Evolutionary conservation across 768 basidiomycete genomes (phyloP).

Genomic region (Russula emetica): DNA sequence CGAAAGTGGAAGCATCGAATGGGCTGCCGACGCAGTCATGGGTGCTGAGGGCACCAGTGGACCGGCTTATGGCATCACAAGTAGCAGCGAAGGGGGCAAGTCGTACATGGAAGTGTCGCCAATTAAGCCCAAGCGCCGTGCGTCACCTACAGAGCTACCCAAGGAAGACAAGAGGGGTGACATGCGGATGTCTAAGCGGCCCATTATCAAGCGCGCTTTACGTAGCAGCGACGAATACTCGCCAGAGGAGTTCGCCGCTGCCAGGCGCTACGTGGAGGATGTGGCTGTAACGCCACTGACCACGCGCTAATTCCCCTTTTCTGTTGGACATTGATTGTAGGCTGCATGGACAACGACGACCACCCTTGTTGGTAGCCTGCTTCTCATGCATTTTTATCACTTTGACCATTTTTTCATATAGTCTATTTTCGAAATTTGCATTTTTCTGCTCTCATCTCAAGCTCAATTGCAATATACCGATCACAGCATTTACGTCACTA

Average conservation of each 20-base stretch:
- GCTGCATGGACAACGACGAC: background rate
- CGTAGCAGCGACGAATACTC: slow-evolving; percentile 29
- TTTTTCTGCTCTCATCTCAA: slow-evolving; percentile 18
- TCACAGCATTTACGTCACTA: slow-evolving; percentile 19
- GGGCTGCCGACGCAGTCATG: background rate
- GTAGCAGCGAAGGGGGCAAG: slow-evolving; percentile 12
- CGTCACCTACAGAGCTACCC: slow-evolving; percentile 66
- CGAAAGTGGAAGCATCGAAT: slow-evolving; percentile 16
- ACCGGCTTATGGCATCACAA: background rate
- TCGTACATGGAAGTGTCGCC: slow-evolving; percentile 20
- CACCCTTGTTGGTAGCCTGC: slow-evolving; percentile 2
- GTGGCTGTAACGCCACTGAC: background rate
- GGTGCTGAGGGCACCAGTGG: slow-evolving; percentile 4
- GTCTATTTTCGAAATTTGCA: slow-evolving; percentile 11
- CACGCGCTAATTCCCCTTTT: slow-evolving; percentile 2
- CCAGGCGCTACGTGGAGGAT: background rate
- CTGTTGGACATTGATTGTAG: background rate
- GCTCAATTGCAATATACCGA: slow-evolving; percentile 20
- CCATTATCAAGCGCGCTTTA: slow-evolving; percentile 55
- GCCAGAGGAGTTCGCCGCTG: background rate
- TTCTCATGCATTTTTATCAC: slow-evolving; percentile 1
- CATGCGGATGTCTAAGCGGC: slow-evolving; percentile 56
- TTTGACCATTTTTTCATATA: slow-evolving; percentile 2
- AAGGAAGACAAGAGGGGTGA: slow-evolving; percentile 59
- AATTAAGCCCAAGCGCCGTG: slow-evolving; percentile 57